Conservation (phyloP, 176 grass and related monocot genomes). For the Urochloa ruziziensis region DNA sequence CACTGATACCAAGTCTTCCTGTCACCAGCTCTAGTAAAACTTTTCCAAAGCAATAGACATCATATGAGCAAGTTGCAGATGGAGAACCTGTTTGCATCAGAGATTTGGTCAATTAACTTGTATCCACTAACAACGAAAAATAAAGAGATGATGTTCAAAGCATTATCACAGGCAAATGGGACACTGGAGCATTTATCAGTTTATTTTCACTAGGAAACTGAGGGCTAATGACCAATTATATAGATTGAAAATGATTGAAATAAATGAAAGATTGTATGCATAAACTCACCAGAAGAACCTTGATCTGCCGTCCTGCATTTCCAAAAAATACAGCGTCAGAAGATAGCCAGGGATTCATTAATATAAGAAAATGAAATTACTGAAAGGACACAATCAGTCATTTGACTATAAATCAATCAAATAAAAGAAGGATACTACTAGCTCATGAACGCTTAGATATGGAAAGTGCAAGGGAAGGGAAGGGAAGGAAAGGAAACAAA, state of each 20-base stretch:
- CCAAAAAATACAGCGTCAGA: conserved; percentile 30
- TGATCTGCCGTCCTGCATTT: conserved; percentile 62
- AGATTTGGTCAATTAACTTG: not conserved
- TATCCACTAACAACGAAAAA: not conserved
- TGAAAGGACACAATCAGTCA: not conserved
- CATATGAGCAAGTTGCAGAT: conserved; percentile 68
- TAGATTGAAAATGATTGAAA: conserved; percentile 4
- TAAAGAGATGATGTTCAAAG: conserved; percentile 11
- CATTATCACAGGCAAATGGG: not conserved
- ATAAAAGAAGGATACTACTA: not conserved
- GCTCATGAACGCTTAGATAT: not conserved
- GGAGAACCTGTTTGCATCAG: conserved; percentile 53
- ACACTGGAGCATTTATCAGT: not conserved
- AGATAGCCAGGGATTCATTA: not conserved
- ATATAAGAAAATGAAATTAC: conserved; percentile 12
- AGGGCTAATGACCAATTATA: not conserved
- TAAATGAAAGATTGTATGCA: not conserved
- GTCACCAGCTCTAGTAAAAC: conserved; percentile 92
- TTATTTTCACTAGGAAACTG: conserved; percentile 5
- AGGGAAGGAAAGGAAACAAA: not conserved
- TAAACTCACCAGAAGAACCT: conserved; percentile 67
- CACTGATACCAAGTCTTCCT: conserved; percentile 72
- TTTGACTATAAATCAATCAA: not conserved
- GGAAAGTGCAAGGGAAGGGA: not conserved
- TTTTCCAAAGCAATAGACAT: conserved; percentile 90